Base-by-base conservation (phyloP, 2,329 filamentous ascomycete species). In the Trichophyton equinum region DNA sequence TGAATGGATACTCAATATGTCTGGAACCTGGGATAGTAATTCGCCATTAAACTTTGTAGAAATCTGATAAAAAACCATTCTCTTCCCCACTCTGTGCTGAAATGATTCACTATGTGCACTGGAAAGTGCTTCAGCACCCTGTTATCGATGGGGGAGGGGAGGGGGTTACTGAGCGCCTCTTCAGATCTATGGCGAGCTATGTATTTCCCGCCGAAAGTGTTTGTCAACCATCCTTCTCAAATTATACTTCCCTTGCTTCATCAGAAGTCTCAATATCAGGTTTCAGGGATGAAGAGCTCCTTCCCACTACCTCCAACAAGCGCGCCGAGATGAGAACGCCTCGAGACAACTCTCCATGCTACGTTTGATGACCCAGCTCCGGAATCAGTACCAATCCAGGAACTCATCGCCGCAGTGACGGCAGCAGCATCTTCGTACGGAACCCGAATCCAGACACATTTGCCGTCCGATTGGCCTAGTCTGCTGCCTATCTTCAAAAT, bases 351-450 rank as follows among this genome's bases (percentile, higher is more conserved):
- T 61, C 71, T 69, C 72, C 72, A 76, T 25, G 74, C 73, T 22
- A 75, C 70, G 13, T 62, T 47, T 20, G n/a, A 25, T 18, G 36
- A 42, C 1, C 58, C 47, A 22, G 40, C 3, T 4, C 57, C 36
- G 36, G 64, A 57, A 58, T 65, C 65, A 4, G 70, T 68, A 1
- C 75, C 74, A 58, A 76, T 69, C 77, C 77, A 79, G 36, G 76
- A 77, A 67, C 74, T 77, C 62, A 79, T 55, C 36, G 76, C 77
- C 13, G 72, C 72, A 5, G 75, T 69, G 13, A 79, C 74, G 22
- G 72, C 74, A 1, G 70, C 64, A 6, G 71, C 74, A 64, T 79
- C 77, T n/a, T 76, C 74, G 30, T 72, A 67, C 1, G 77, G 76
- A 0, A 78, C 69, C 40, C 77, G 72, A 13, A 79, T 72, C 76